A percentile compares a stretch with the other conserved stretches of the same genome.
These are phyloP conservation scores for Hirsutella rhossiliensis DNA, from an alignment of 2,329 filamentous ascomycete species.

Conservation along the genomic window DNA sequence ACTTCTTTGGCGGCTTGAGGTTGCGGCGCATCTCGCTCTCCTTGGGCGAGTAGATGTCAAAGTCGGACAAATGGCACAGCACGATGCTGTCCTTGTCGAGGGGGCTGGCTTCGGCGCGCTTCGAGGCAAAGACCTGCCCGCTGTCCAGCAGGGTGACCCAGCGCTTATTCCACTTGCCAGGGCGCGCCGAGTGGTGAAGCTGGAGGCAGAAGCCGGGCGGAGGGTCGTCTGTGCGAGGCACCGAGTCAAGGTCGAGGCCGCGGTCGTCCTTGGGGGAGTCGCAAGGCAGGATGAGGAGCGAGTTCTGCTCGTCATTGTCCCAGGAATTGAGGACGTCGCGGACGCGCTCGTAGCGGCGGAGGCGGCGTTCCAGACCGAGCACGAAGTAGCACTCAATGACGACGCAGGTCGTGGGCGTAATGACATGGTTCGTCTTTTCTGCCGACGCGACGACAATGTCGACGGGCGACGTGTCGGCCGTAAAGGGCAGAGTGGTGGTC, in stretches of 20 bases:
- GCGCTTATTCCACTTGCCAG: constrained; percentile 81
- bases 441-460: constrained; percentile 62
- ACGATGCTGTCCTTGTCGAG: constrained; percentile 54
- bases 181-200: constrained; percentile 69
- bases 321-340: constrained; percentile 87
- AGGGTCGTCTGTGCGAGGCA: constrained; percentile 43
- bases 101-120: constrained; percentile 49
- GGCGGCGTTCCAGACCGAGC: constrained; percentile 67
- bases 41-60: constrained; percentile 77
- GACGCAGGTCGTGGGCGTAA: constrained; percentile 55
- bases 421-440: constrained; percentile 47
- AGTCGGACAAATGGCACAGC: constrained; percentile 81
- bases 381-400: constrained; percentile 65
- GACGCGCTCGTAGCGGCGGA: constrained; percentile 77
- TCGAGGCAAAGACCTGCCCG: constrained; percentile 61
- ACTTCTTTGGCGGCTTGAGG: constrained; percentile 72
- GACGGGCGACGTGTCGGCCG: constrained; percentile 57
- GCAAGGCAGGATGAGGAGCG: constrained; percentile 53
- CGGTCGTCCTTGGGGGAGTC: constrained; percentile 40
- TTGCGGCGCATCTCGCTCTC: constrained; percentile 53
- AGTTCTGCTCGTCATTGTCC: constrained; percentile 71
- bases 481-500: constrained; percentile 59
- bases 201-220: constrained; percentile 57
- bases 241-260: constrained; percentile 54
- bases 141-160: constrained; percentile 62